Evolutionary conservation across 176 grass and related monocot species (phyloP).

Genomic region (Melocanna baccifera): DNA sequence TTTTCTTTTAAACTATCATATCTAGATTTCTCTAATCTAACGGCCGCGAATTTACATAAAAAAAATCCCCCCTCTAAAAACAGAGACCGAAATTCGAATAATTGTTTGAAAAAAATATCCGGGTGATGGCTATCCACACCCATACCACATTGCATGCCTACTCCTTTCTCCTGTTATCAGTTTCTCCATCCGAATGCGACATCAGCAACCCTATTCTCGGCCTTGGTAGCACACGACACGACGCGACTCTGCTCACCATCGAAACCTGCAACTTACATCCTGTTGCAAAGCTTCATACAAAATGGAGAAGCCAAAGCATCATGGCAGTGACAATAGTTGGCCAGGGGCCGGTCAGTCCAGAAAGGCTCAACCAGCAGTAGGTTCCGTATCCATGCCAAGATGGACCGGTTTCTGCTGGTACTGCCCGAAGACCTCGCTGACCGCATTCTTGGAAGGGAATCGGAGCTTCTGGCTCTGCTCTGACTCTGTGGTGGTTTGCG

Average conservation of each 20-base stretch:
- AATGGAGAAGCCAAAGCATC: not conserved
- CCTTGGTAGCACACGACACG: not conserved
- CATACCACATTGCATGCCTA: slow-evolving; percentile 19
- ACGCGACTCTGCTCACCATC: not conserved
- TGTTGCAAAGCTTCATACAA: slow-evolving; percentile 11
- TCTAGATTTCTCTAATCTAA: too few relatives aligned
- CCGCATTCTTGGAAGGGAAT: slow-evolving; percentile 74
- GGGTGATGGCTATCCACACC: too few relatives aligned
- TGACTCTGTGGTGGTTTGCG: slow-evolving; percentile 33
- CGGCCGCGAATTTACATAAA: too few relatives aligned
- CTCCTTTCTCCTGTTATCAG: not conserved
- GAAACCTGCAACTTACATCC: slow-evolving; percentile 15
- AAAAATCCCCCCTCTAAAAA: too few relatives aligned
- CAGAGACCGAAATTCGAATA: too few relatives aligned
- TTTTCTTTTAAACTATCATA: too few relatives aligned
- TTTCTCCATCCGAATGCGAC: slow-evolving; percentile 12
- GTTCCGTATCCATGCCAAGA: slow-evolving; percentile 80
- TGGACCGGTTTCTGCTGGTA: slow-evolving; percentile 91
- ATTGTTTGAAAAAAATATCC: too few relatives aligned
- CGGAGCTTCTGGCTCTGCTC: slow-evolving; percentile 48
- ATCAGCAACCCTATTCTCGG: slow-evolving; percentile 8
- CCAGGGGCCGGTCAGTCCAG: not conserved
- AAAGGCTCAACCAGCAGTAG: slow-evolving; percentile 47
- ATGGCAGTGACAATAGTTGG: not conserved
- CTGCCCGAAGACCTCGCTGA: slow-evolving; percentile 87